A percentile compares a stretch with the other conserved stretches of the same genome.
phyloP scores from a whole-genome alignment of 495 filamentous ascomycete genomes.

The Lindgomyces ingoldianus region DNA sequence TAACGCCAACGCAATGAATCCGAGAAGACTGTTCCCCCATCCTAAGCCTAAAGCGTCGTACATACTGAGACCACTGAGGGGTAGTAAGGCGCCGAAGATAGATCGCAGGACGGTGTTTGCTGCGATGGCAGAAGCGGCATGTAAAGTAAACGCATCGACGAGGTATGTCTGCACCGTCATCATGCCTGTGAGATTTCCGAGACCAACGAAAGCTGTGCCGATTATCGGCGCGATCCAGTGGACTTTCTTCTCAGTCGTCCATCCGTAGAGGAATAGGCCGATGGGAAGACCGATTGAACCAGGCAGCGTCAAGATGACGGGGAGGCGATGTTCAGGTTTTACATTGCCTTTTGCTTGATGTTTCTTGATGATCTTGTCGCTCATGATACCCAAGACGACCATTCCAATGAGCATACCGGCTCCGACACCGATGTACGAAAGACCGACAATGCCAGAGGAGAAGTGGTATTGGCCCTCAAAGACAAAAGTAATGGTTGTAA shows the following conservation, averaged over 20 bases:
- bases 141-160: slow-evolving; percentile 42
- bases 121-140: slow-evolving; percentile 45
- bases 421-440: slow-evolving; percentile 44
- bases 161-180: slow-evolving; percentile 47
- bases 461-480: slow-evolving; percentile 47
- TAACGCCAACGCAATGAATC: slow-evolving; percentile 41
- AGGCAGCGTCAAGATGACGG: slow-evolving; percentile 39
- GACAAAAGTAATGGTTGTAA: slow-evolving; percentile 49
- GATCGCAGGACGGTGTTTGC: slow-evolving; percentile 45
- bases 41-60: slow-evolving; percentile 44
- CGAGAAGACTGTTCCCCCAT: slow-evolving; percentile 46
- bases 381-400: slow-evolving; percentile 33
- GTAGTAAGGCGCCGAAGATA: slow-evolving; percentile 44
- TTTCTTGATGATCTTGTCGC: slow-evolving; percentile 43
- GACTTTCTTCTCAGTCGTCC: slow-evolving; percentile 39
- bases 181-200: slow-evolving; percentile 43
- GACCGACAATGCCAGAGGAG: slow-evolving; percentile 40
- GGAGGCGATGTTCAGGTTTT: slow-evolving; percentile 47
- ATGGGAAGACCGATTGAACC: slow-evolving; percentile 40
- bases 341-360: slow-evolving; percentile 38
- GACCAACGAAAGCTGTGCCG: slow-evolving; percentile 42
- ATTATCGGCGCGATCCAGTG: slow-evolving; percentile 47
- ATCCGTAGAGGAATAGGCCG: slow-evolving; percentile 47
- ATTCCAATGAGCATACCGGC: slow-evolving; percentile 45
- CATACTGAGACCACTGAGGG: slow-evolving; percentile 42